Conservation (phyloP, 169 alveolate genomes). For the Cryptosporidium canis region DNA sequence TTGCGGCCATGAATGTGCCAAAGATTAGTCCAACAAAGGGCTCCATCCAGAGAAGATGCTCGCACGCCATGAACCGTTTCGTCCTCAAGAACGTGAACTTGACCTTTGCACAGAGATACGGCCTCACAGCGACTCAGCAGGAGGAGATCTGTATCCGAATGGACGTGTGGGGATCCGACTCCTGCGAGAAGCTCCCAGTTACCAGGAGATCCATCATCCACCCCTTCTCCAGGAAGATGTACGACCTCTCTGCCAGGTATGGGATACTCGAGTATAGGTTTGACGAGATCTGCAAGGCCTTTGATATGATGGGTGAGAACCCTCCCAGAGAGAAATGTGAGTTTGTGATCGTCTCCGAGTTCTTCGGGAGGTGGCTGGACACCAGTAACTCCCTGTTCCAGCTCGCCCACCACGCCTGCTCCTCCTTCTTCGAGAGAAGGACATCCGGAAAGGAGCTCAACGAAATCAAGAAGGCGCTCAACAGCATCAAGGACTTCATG, state of each 20-base stretch:
- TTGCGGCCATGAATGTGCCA: constrained; percentile 59
- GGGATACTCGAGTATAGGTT: constrained; percentile 65
- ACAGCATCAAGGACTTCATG: constrained; percentile 65
- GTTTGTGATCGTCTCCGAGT: constrained; percentile 39
- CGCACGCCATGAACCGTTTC: constrained; percentile 66
- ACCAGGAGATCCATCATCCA: constrained; percentile 35
- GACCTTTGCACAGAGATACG: constrained; percentile 70
- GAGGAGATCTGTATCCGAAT: constrained; percentile 47
- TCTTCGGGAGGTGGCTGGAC: constrained; percentile 65
- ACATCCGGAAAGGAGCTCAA: constrained; percentile 66
- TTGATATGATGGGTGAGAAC: constrained; percentile 60
- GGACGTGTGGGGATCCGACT: constrained; percentile 58
- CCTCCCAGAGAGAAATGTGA: constrained; percentile 72
- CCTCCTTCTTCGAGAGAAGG: constrained; percentile 58
- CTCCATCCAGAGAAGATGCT: constrained; percentile 40
- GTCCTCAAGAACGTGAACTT: constrained; percentile 47
- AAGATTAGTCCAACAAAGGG: constrained; percentile 29
- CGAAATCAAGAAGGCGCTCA: constrained; percentile 50
- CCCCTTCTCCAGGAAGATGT: constrained; percentile 35
- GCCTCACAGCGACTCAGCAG: constrained; percentile 52
- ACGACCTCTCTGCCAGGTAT: constrained; percentile 33
- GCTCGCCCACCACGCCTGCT: constrained; percentile 38
- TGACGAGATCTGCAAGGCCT: constrained; percentile 67
- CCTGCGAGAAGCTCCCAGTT: constrained; percentile 43
- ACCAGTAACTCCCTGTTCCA: constrained; percentile 64